Evolutionary conservation across 176 grass and related monocot species (phyloP).

Genomic region (Miscanthus lutarioriparius): DNA sequence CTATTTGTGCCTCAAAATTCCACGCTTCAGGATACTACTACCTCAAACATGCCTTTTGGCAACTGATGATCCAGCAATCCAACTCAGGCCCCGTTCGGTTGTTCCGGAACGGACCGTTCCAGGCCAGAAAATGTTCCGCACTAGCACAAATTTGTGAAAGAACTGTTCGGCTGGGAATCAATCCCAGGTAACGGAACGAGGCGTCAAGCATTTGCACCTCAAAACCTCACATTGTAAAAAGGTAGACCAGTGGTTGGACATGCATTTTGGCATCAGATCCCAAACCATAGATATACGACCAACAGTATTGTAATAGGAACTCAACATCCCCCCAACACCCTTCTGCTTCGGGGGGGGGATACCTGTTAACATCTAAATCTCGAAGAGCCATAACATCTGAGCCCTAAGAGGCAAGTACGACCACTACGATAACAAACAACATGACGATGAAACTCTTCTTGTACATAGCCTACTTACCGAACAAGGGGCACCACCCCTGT

Average conservation of each 20-base stretch:
- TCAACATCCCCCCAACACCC: not conserved
- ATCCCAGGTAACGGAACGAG: no score
- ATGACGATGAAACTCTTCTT: slow-evolving; percentile 4
- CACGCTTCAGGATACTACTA: slow-evolving; percentile 1
- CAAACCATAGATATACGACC: not conserved
- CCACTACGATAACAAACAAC: slow-evolving; percentile 5
- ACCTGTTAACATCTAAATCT: slow-evolving; percentile 21
- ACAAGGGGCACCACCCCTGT: slow-evolving; percentile 36
- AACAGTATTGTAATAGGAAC: slow-evolving; percentile 20
- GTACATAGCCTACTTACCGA: slow-evolving; percentile 32
- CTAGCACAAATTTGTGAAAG: no score
- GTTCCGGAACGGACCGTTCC: no score
- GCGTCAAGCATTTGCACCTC: not conserved
- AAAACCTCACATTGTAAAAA: not conserved
- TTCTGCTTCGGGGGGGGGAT: not conserved
- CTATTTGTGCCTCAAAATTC: not conserved
- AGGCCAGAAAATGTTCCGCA: no score
- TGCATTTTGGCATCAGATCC: slow-evolving; percentile 18
- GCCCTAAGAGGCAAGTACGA: not conserved
- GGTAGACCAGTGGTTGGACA: not conserved
- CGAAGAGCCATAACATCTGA: slow-evolving; percentile 13
- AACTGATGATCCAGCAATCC: not conserved
- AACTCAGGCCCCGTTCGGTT: no score
- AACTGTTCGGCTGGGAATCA: no score
- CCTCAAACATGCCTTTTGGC: slow-evolving; percentile 12